Percentiles rank a stretch among this genome's conserved stretches.
phyloP scores from a whole-genome alignment of 176 grass and related monocot species.

The Olyra latifolia region DNA sequence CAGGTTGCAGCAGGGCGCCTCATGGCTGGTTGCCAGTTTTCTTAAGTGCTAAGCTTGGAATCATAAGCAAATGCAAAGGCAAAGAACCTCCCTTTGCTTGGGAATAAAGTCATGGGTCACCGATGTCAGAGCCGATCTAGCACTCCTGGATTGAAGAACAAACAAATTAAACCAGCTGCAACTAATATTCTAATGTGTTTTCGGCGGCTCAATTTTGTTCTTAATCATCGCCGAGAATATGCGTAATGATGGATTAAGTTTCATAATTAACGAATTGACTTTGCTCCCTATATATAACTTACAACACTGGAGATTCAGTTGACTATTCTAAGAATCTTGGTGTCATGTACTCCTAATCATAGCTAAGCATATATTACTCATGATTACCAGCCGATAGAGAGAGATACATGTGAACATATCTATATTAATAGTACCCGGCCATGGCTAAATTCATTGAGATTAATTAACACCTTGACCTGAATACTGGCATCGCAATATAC shows the following conservation, averaged over 20 bases:
- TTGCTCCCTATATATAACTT: not conserved
- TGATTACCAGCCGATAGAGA: slow-evolving; percentile 13
- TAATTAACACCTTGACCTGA: not conserved
- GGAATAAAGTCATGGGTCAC: slow-evolving; percentile 50
- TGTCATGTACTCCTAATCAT: not conserved
- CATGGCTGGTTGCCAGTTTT: slow-evolving; percentile 35
- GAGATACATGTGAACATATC: no score
- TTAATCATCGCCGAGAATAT: slow-evolving; percentile 51
- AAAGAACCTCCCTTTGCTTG: slow-evolving; percentile 33
- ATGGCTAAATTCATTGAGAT: slow-evolving; percentile 10
- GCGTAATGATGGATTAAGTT: slow-evolving; percentile 16
- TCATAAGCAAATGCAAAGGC: slow-evolving; percentile 43
- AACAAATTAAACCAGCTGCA: not conserved
- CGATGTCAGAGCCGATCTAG: slow-evolving; percentile 29
- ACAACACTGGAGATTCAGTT: slow-evolving; percentile 3
- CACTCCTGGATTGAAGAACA: slow-evolving; percentile 37
- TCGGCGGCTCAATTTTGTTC: slow-evolving; percentile 22
- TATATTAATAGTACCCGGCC: slow-evolving; percentile 4
- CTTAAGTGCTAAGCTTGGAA: slow-evolving; percentile 63
- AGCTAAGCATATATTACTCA: slow-evolving; percentile 33
- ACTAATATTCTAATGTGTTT: not conserved
- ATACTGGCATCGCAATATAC: not conserved
- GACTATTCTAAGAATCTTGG: slow-evolving; percentile 29
- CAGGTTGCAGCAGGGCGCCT: slow-evolving; percentile 1
- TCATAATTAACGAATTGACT: not conserved